Base-by-base conservation (phyloP, 768 basidiomycete species). In the Naganishia onofrii region DNA sequence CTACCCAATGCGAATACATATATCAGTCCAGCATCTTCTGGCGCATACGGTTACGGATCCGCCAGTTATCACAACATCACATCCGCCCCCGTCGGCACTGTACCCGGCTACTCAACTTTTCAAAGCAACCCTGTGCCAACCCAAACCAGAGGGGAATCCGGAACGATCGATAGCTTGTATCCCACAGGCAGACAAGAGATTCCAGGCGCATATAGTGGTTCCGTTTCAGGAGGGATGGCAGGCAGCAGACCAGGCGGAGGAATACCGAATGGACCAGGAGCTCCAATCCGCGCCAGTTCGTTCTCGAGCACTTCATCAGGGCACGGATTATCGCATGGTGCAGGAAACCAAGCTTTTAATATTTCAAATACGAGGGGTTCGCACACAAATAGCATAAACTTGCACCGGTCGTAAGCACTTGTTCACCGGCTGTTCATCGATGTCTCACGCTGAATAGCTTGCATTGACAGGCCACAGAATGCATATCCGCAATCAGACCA, bases 271-370 rank as follows among this genome's bases (percentile, higher is more conserved):
- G 38, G 23, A 15, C 36, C 38, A 9, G 42, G 38, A 26, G 23
- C 23, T n/a, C 38, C 23, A 17, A 63, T 63, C 26, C 60, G 60
- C 23, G 60, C 38, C 3, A 63, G 28, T n/a, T 63, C 60, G 3
- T 46, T 63, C 28, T 63, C 60, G 23, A 63, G 60, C 28, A 44
- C 60, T 26, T 63, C 60, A 29, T 63, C 60, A 9, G 60, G 60
- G 12, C 60, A 63, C 21, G 60, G 38, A 23, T 36, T 63, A 29
- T 26, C 60, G 38, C 60, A 63, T 15, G 60, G 36, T 42, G 23
- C 42, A 1, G 60, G 38, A 12, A 63, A 63, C 29, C 60, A 63
- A 63, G 60, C 60, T 1, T 63, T 63, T 26, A 63, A 63, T 17
- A 63, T 42, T 23, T 63, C 60, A 2, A 38, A 63, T 29, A 63